Percentiles rank a stretch among this genome's conserved stretches.
phyloP scores from a whole-genome alignment of 495 filamentous ascomycete species.

The Neurospora sp. region DNA sequence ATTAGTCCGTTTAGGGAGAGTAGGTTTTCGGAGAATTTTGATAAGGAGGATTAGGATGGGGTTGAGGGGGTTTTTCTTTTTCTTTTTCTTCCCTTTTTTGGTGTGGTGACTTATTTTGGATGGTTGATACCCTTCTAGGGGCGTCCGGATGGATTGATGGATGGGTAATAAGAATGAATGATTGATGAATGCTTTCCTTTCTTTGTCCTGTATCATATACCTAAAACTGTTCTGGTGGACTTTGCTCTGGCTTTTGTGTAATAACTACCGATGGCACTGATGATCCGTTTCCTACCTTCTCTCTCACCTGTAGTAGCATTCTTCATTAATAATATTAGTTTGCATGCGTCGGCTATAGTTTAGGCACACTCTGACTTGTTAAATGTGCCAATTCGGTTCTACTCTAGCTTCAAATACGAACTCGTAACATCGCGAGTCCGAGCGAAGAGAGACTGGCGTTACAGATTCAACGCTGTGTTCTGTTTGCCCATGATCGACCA shows the following conservation, averaged over 20 bases:
- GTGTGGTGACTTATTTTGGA: not conserved
- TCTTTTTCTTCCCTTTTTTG: no score
- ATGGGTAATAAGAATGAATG: not conserved
- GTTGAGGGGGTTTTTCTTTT: no score
- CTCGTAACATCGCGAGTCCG: not conserved
- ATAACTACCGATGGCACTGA: not conserved
- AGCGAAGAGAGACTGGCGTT: not conserved
- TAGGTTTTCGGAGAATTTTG: constrained; percentile 28
- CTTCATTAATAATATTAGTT: not conserved
- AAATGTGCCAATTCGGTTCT: not conserved
- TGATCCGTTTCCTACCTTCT: not conserved
- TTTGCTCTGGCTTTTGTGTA: not conserved
- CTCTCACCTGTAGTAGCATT: not conserved
- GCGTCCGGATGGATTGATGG: not conserved
- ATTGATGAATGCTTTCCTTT: not conserved
- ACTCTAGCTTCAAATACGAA: not conserved
- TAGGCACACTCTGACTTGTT: no score
- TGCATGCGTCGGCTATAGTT: no score
- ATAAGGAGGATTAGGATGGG: not conserved
- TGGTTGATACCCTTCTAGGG: not conserved
- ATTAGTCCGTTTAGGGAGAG: constrained; percentile 35
- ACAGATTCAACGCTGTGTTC: not conserved
- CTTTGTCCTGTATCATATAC: not conserved
- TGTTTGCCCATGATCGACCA: not conserved
- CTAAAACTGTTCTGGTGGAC: not conserved